Base-by-base conservation (phyloP, 176 grass and related monocot species). In the Carex myosuroides region DNA sequence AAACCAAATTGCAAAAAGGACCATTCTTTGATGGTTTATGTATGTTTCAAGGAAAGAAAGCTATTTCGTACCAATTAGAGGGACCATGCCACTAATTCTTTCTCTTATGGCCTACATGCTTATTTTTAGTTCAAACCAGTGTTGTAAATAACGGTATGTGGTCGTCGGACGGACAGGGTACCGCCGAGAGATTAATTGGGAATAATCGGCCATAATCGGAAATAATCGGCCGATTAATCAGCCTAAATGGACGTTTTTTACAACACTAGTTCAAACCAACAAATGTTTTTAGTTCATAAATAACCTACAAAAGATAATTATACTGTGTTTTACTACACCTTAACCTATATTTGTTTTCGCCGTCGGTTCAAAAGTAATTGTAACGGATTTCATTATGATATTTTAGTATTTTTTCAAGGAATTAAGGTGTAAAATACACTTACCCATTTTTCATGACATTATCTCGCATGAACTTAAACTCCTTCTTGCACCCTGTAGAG, bases 401-500 rank as follows among this genome's bases (percentile, higher is more conserved):
- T 16, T 16, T 13, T 29, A 70, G 12, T 48, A 37, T 42, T 16
- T 9, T 39, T 14, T 54, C 16, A 67, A 22, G 17, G 20, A 32
- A 64, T 39, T 50, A 52, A 67, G 30, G 63, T 1, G 0, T 24
- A 78, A 29, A 82, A 79, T 56, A 5, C 16, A 30, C 37, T 55
- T 64, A 97, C 92, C 95, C 92, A 81, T 91, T 93, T 83, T 90
- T 95, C 70, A 86, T 91, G 91, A 95, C 88, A 67, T 87, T 88
- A 56, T 98, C 89, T 72, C 92, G 88, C 13, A 69, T 90, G 84
- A 93, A 93, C 50, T 85, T 95, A 63, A 90, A 86, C 74, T 98
- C 91, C 89, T 92, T 98, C 86, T 91, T 98, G 92, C 91, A 95
- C 3, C 95, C 95, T 44, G 67, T 88, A 90, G 57, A 89, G 86